phyloP scores from a whole-genome alignment of 352 stramenopile species.

The Aphanomyces cochlioides region DNA sequence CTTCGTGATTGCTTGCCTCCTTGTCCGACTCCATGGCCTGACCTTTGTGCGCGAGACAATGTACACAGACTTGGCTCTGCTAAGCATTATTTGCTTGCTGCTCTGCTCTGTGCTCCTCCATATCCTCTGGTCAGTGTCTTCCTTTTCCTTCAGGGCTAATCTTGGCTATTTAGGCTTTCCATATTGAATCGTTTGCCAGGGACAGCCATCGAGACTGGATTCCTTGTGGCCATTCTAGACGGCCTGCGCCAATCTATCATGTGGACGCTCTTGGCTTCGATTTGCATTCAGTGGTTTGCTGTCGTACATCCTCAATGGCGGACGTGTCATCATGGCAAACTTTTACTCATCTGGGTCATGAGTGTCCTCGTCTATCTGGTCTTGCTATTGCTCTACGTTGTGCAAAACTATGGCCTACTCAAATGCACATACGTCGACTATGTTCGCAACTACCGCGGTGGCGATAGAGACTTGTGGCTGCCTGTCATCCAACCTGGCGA shows the following conservation, averaged over 20 bases:
- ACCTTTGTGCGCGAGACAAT: slow-evolving; percentile 69
- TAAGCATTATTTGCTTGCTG: slow-evolving; percentile 54
- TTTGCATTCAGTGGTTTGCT: slow-evolving; percentile 81
- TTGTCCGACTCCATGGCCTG: slow-evolving; percentile 53
- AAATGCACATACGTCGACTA: slow-evolving; percentile 87
- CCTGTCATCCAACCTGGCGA: slow-evolving; percentile 58
- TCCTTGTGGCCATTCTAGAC: slow-evolving; percentile 62
- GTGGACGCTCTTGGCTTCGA: slow-evolving; percentile 84
- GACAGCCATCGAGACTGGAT: slow-evolving; percentile 67
- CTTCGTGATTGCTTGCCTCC: background rate
- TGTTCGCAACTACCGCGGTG: slow-evolving; percentile 76
- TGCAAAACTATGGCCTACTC: slow-evolving; percentile 63
- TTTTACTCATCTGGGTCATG: slow-evolving; percentile 46
- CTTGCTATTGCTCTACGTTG: slow-evolving; percentile 65
- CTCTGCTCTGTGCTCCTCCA: slow-evolving; percentile 69
- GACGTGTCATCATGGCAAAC: background rate
- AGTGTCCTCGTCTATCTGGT: slow-evolving; percentile 64
- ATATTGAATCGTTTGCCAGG: slow-evolving; percentile 39
- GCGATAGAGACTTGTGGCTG: background rate
- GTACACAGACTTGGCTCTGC: slow-evolving; percentile 83
- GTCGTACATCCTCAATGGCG: background rate
- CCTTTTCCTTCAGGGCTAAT: background rate
- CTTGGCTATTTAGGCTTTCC: slow-evolving; percentile 4
- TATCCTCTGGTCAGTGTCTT: slow-evolving; percentile 31
- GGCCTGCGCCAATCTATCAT: slow-evolving; percentile 44